Conservation (phyloP, 306 rosid genomes). For the Fagus crenata region DNA sequence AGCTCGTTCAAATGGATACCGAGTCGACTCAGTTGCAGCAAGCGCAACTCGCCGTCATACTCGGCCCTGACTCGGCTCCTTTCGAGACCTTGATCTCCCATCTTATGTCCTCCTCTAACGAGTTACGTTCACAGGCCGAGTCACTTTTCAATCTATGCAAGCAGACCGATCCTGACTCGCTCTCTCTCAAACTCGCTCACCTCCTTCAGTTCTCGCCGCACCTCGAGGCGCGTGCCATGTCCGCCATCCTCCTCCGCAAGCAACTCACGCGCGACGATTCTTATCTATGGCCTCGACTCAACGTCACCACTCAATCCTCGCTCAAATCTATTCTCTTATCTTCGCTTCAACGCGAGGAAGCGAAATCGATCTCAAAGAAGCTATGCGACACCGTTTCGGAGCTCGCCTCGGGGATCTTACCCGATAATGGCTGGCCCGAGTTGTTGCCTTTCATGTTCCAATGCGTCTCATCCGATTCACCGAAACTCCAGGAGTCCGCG, state of each 20-base stretch:
- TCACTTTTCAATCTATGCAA: constrained; percentile 87
- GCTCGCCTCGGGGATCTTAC: constrained; percentile 88
- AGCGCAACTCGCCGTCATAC: constrained; percentile 76
- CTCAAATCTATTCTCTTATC: constrained; percentile 79
- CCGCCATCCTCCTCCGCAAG: constrained; percentile 92
- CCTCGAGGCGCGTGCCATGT: constrained; percentile 86
- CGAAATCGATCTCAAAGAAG: constrained; percentile 78
- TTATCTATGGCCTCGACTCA: constrained; percentile 83
- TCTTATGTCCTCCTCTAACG: constrained; percentile 88
- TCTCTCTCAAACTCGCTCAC: constrained; percentile 78
- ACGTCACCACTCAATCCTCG: constrained; percentile 53
- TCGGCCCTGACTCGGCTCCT: constrained; percentile 75
- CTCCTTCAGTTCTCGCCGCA: constrained; percentile 74
- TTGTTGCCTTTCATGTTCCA: constrained; percentile 85
- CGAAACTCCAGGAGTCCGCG: constrained; percentile 82
- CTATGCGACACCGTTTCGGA: constrained; percentile 89
- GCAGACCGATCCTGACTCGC: constrained; percentile 84
- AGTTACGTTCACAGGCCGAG: constrained; percentile 86
- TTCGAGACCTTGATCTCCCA: constrained; percentile 88
- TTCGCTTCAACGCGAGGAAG: constrained; percentile 65
- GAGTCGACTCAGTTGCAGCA: constrained; percentile 83
- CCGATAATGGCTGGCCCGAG: constrained; percentile 90
- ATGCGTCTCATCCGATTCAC: constrained; percentile 79
- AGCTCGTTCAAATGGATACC: constrained; percentile 53
- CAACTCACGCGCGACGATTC: constrained; percentile 93